A percentile compares a stretch with the other conserved stretches of the same genome.
Evolutionary conservation across 225 moss, liverwort and hornwort species (phyloP).

Genomic region (Neckera pumila): DNA sequence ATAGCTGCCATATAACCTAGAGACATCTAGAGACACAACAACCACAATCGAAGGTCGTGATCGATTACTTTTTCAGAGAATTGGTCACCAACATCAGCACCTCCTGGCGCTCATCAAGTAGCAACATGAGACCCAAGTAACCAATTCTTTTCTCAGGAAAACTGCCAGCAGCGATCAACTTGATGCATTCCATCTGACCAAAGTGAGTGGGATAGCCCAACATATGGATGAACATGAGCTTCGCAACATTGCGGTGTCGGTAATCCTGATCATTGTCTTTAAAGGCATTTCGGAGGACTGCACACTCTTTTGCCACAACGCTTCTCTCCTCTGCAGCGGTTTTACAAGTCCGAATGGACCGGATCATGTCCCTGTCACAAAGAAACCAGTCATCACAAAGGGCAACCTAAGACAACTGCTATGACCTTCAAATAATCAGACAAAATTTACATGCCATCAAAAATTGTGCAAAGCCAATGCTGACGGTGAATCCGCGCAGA

Average conservation of each 20-base stretch:
- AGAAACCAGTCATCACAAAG: not conserved
- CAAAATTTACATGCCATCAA: not conserved
- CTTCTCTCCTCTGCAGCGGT: slow-evolving; percentile 63
- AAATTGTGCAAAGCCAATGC: not conserved
- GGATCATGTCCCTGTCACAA: slow-evolving; percentile 51
- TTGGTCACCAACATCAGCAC: slow-evolving; percentile 66
- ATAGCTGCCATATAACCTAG: not conserved
- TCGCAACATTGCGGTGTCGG: slow-evolving; percentile 61
- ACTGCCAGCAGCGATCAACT: slow-evolving; percentile 44
- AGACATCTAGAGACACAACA: not conserved
- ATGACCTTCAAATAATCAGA: not conserved
- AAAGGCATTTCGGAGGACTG: slow-evolving; percentile 47
- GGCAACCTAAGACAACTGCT: not conserved
- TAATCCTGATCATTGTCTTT: slow-evolving; percentile 60
- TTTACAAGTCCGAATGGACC: slow-evolving; percentile 54
- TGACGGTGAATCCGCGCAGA: not conserved
- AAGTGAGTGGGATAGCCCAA: slow-evolving; percentile 65
- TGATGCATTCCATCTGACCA: slow-evolving; percentile 66
- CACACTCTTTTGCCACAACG: slow-evolving; percentile 62
- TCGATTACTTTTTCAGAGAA: slow-evolving; percentile 44
- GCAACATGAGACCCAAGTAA: slow-evolving; percentile 58
- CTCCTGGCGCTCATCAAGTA: slow-evolving; percentile 68
- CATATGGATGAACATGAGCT: slow-evolving; percentile 72
- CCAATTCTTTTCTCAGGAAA: slow-evolving; percentile 62
- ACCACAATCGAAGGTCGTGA: not conserved